phyloP scores from a whole-genome alignment of 768 basidiomycete species.

The Filobasidium floriforme region DNA sequence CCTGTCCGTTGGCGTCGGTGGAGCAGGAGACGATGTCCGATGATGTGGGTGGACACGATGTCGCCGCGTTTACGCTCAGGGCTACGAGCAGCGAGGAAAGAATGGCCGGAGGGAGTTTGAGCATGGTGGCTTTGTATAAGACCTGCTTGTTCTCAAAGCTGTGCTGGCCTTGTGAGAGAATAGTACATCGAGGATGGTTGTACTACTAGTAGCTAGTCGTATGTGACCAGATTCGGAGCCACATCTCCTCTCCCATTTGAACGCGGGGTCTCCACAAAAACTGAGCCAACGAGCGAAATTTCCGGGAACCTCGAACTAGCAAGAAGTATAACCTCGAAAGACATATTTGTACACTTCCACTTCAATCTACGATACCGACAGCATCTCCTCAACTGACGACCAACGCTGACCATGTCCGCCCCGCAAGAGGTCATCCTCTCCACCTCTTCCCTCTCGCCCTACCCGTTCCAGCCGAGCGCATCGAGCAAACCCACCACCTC shows the following conservation, averaged over 20 bases:
- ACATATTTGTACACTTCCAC: too few relatives aligned
- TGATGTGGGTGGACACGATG: neutral
- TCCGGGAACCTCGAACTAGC: too few relatives aligned
- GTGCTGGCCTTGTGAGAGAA: too few relatives aligned
- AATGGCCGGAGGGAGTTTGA: neutral
- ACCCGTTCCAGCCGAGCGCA: conserved; percentile 19
- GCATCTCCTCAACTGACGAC: neutral
- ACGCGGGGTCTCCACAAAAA: conserved; percentile 1
- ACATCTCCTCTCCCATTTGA: too few relatives aligned
- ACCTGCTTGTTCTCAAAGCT: too few relatives aligned
- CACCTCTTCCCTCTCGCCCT: conserved; percentile 30
- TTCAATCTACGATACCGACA: neutral
- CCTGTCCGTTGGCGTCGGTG: neutral
- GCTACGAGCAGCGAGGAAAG: neutral
- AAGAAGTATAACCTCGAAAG: too few relatives aligned
- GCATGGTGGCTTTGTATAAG: too few relatives aligned
- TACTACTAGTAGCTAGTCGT: too few relatives aligned
- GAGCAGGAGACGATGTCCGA: neutral
- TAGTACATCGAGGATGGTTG: neutral
- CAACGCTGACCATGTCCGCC: conserved; percentile 5
- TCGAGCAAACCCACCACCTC: conserved; percentile 16
- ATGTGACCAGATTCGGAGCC: too few relatives aligned
- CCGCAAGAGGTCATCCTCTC: conserved; percentile 42
- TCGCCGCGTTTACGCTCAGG: neutral
- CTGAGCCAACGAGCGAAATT: too few relatives aligned